Evolutionary conservation across 345 rosid species (phyloP), one percentile per base, ranked within the genome.

Genomic region (Corchorus olitorius): DNA sequence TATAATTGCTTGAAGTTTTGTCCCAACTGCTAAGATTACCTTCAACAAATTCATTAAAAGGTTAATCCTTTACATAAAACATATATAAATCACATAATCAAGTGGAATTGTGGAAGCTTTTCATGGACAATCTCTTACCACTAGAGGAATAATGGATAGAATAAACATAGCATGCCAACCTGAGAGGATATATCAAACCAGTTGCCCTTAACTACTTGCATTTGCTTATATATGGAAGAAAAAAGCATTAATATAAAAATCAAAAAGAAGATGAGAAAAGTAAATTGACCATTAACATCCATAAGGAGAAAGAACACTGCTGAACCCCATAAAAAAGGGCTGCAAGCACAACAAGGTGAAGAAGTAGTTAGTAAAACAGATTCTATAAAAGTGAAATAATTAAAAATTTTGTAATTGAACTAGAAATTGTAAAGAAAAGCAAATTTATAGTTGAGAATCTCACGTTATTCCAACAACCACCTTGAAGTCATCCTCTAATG

Each of bases 401-500:
- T 27, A 16, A n/a, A 11, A 6, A 35, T n/a, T 9, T 63, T 9
- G 13, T 16, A 55, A 16, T 50, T 33, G 19, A 6, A 48, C 12
- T 35, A 45, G 54, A 43, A 59, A 9, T 68, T 55, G 6, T 33
- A 2, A 16, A 73, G 43, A 39, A 39, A 39, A 1, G 4, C 6
- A 75, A 48, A 4, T 16, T 13, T 39, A 62, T 48, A 55, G 27
- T 27, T 27, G 12, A 72, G 22, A 59, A 62, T 14, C 65, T 75
- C 85, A 92, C 98, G 90, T 92, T 81, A 93, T 96, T 75, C 97
- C 99, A 1, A 96, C 99, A 11, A 93, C 95, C 72, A 92, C 92
- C 86, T 96, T 96, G 75, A 96, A 93, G 84, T 96, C 99, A 27
- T 96, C 99, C 84, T 96, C 98, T 22, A 96, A 78, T 65, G 99